Evolutionary conservation across 2,329 filamentous ascomycete genomes (phyloP).

Genomic region (Akanthomyces lecanii): DNA sequence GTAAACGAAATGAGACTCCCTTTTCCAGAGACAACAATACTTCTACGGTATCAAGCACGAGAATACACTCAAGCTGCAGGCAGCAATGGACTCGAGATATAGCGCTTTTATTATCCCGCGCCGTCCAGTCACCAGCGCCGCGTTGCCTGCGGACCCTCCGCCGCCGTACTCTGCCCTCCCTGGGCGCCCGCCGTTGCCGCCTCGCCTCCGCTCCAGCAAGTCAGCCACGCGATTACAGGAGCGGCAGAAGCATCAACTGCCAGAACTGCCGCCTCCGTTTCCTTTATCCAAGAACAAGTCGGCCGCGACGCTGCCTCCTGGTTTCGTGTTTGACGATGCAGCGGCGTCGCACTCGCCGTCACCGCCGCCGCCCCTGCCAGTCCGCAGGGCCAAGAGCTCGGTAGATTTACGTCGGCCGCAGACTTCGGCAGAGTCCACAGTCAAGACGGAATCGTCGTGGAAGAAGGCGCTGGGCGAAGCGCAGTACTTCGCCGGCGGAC

Average conservation of each 20-base stretch:
- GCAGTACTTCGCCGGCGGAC: constrained; percentile 60
- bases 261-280: background rate
- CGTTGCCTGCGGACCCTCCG: background rate
- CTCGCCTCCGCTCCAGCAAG: constrained; percentile 19
- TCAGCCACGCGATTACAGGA: constrained; percentile 18
- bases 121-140: background rate
- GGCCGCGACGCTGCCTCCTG: constrained; percentile 3
- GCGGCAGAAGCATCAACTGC: background rate
- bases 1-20: constrained; percentile 6
- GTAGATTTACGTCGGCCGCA: constrained; percentile 21
- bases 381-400: constrained; percentile 31
- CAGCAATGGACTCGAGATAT: background rate
- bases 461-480: constrained; percentile 53
- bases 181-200: constrained; percentile 8
- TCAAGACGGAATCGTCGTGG: constrained; percentile 33
- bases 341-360: constrained; percentile 7
- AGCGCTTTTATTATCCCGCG: background rate
- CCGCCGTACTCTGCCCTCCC: background rate
- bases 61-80: background rate
- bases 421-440: background rate
- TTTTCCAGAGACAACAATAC: background rate
- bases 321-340: constrained; percentile 15
- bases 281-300: background rate
- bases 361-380: background rate
- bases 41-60: background rate